Evolutionary conservation across 2,329 filamentous ascomycete genomes (phyloP), one percentile per base, ranked within the genome.

Genomic region (Epichloe coenophiala): DNA sequence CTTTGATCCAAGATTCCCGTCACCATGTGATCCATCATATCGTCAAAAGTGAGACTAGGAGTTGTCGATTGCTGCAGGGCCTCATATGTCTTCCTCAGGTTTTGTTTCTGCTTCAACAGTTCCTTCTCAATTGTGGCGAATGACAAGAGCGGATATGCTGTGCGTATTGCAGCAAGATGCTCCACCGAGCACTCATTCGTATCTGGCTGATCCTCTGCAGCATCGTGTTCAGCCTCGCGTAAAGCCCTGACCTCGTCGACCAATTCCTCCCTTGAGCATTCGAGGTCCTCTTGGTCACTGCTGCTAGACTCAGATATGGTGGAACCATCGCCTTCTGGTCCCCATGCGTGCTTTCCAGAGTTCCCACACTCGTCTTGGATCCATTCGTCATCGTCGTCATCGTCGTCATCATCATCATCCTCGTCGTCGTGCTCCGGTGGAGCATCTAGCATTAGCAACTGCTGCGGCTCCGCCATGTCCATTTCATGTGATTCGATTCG

Each of bases 401-500:
- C 57, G 45, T 64, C 59, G 51, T 65, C 55, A 4, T 63, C 62
- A 5, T 67, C 60, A 17, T 68, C 65, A 1, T 68, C 69, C 8
- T 70, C 65, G n/a, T 65, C 63, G 3, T 65, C 60, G 3, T 36
- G 27, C 27, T 48, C 58, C 56, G 31, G 67, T 63, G 51, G 67
- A 52, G 36, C 63, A 54, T 68, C 65, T n/a, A 71, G 55, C 15
- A 52, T 45, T 2, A 67, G 56, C 19, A 65, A 59, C 51, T 61
- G 55, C 27, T 61, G 39, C 46, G 56, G 40, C 5, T 50, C 49
- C 1, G 53, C 51, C 53, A 67, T 63, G 7, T 66, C 59, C 36
- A 63, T 60, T 50, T 69, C 63, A 15, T 65, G 57, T 3, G 68
- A 55, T 1, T 66, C 64, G 57, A 84, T 58, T 57, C 80, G 73